Base-by-base conservation (phyloP, 345 rosid genomes). In the Syzygium grande region DNA sequence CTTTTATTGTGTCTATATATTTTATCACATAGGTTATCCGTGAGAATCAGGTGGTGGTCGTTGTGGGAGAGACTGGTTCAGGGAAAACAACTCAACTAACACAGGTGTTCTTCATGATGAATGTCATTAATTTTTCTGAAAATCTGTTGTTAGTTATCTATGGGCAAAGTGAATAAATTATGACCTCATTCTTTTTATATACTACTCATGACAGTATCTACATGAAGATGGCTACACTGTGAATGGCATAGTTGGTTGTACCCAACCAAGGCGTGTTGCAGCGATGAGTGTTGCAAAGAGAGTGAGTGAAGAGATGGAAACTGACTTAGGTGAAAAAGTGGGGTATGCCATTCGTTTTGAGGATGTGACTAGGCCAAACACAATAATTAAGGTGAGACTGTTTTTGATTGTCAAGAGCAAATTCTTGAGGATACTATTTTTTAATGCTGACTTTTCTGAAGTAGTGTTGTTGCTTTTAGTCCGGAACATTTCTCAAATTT, bases 261-360 rank as follows among this genome's bases (percentile, higher is more conserved):
- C 99, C 90, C 99, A 98, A 88, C 99, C 99, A 85, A 94, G 99
- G 90, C 98, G 99, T 91, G 99, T 98, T 73, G 99, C 99, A 89
- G 99, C 99, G 84, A 96, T 98, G 99, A 98, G 99, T 90, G 99
- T 98, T 87, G 99, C 99, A 85, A 98, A 98, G 92, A 92, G 99
- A 94, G 99, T 98, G 86, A 98, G 99, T 43, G 99, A 96, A 94
- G 99, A 98, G 93, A 98, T 98, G 99, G 99, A 96, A 46, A 94
- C 97, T 86, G 98, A 96, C 84, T 91, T 98, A 77, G 99, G 99
- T 34, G 92, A 93, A 86, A 96, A 95, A 91, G 95, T 98, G 86
- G 99, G 99, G 63, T 98, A 96, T 93, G 99, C 99, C 43, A 96
- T 98, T 89, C 99, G 99, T 87, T 98, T 98, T 87, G 99, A 98